A percentile compares a stretch with the other conserved stretches of the same genome.
phyloP scores from a whole-genome alignment of 306 rosid species.

The Glycine tomentella region DNA sequence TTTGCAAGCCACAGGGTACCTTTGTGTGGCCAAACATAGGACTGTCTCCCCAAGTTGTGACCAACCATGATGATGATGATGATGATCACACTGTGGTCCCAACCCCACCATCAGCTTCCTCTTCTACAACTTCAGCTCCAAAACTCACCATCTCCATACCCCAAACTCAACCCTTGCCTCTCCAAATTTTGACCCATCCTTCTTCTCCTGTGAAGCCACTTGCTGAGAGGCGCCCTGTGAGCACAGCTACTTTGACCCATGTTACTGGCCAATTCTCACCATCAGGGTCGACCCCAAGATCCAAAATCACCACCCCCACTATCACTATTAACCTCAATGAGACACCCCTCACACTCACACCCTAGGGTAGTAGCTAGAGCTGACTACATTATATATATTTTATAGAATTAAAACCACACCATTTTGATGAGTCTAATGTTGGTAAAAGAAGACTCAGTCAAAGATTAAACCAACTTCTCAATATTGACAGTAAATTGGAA shows the following conservation, averaged over 20 bases:
- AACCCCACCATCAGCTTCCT: slow-evolving; percentile 73
- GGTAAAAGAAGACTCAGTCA: background rate
- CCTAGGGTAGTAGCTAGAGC: slow-evolving; percentile 27
- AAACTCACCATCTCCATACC: slow-evolving; percentile 29
- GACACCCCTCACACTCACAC: slow-evolving; percentile 41
- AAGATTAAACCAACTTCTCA: too few species aligned
- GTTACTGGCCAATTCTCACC: slow-evolving; percentile 47
- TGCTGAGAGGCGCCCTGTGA: slow-evolving; percentile 71
- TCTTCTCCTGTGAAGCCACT: slow-evolving; percentile 74
- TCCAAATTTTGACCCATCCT: slow-evolving; percentile 39
- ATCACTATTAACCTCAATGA: slow-evolving; percentile 72
- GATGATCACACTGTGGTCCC: slow-evolving; percentile 57
- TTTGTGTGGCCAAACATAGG: slow-evolving; percentile 74
- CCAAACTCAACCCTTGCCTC: slow-evolving; percentile 36
- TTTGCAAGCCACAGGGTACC: slow-evolving; percentile 78
- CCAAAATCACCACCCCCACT: slow-evolving; percentile 32
- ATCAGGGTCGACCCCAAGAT: slow-evolving; percentile 36
- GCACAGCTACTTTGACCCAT: slow-evolving; percentile 54
- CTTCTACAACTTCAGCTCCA: slow-evolving; percentile 56
- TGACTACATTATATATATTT: slow-evolving; percentile 30
- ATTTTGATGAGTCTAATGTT: slow-evolving; percentile 38
- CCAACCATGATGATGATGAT: slow-evolving; percentile 47
- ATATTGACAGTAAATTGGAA: too few species aligned
- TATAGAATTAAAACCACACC: slow-evolving; percentile 39
- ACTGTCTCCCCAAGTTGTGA: slow-evolving; percentile 49